Evolutionary conservation across 192 early-diverging fungal genomes (phyloP).

Genomic region (Linnemannia zychae): DNA sequence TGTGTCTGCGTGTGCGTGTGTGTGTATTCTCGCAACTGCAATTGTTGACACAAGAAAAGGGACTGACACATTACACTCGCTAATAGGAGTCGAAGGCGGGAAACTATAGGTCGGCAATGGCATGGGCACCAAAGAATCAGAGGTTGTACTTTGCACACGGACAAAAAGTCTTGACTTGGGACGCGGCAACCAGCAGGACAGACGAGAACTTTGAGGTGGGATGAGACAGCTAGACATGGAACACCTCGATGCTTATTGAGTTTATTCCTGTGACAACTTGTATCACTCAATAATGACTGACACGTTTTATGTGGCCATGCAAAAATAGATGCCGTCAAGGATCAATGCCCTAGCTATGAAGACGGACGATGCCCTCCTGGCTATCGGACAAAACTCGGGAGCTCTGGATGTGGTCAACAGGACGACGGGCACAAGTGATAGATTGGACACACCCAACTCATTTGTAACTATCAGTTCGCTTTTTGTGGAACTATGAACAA

Average conservation of each 20-base stretch:
- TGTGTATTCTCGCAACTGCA: neutral
- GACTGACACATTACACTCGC: neutral
- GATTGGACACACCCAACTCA: constrained; percentile 34
- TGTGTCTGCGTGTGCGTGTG: no score
- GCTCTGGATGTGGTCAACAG: constrained; percentile 36
- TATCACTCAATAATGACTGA: neutral
- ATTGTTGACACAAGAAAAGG: neutral
- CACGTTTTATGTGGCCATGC: neutral
- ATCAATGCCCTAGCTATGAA: constrained; percentile 38
- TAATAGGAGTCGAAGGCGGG: constrained; percentile 26
- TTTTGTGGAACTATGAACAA: neutral
- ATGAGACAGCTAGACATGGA: neutral
- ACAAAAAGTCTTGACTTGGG: constrained; percentile 42
- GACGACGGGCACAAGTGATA: constrained; percentile 21
- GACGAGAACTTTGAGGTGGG: constrained; percentile 39
- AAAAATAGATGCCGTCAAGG: constrained; percentile 34
- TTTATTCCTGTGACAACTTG: neutral
- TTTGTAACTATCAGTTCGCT: constrained; percentile 12
- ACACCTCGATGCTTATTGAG: neutral
- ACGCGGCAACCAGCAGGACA: constrained; percentile 7
- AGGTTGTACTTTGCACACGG: constrained; percentile 45
- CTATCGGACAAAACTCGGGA: constrained; percentile 38
- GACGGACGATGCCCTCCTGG: constrained; percentile 38
- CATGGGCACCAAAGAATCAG: constrained; percentile 43
- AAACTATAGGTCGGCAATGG: constrained; percentile 28